phyloP scores from a whole-genome alignment of 139 green algal genomes.

The Spirogloea muscicola region DNA sequence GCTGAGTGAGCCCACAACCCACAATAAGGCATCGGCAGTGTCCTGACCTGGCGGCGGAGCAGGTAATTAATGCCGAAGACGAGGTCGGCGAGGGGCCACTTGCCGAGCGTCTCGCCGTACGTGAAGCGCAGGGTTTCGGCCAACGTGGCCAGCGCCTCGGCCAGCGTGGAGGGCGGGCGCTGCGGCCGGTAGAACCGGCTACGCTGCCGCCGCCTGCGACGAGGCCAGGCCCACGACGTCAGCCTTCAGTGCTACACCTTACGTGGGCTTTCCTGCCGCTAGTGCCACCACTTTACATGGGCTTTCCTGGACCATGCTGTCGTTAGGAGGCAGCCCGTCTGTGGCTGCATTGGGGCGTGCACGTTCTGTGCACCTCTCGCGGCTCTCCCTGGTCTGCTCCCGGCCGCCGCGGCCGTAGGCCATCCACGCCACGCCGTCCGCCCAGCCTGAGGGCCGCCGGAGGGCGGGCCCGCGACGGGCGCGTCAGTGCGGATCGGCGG shows the following conservation, averaged over 20 bases:
- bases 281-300: neutral
- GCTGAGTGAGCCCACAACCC: too few species aligned
- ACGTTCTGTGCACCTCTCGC: neutral
- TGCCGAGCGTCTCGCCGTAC: constrained; percentile 42
- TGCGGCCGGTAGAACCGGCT: neutral
- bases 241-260: too few species aligned
- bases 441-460: neutral
- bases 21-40: too few species aligned
- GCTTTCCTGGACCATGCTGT: neutral
- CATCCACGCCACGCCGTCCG: constrained; percentile 17
- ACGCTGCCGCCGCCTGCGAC: neutral
- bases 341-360: neutral
- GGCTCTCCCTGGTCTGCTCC: neutral
- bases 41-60: constrained; percentile 30
- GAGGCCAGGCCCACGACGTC: too few species aligned
- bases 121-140: constrained; percentile 36
- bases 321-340: neutral
- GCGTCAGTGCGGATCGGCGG: too few species aligned
- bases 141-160: constrained; percentile 30
- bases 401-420: too few species aligned
- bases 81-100: constrained; percentile 43
- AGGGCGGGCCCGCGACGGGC: neutral
- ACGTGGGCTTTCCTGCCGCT: neutral
- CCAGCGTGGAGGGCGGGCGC: constrained; percentile 21
- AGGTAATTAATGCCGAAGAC: constrained; percentile 40